Base-by-base conservation (phyloP, 208 protist species). In the Wallacemonas rigidus region DNA sequence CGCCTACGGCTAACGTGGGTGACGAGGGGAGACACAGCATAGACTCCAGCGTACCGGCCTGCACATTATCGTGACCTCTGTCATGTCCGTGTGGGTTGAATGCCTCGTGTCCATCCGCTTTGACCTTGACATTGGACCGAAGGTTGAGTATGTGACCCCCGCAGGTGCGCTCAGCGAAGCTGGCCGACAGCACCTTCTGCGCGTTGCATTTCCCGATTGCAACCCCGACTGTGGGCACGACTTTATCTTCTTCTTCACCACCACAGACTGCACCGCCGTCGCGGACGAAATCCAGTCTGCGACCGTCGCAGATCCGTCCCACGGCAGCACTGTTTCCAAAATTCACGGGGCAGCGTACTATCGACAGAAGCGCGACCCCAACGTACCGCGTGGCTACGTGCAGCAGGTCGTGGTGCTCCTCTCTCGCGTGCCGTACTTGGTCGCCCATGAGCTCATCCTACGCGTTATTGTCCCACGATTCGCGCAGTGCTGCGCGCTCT, bases 51-150 rank as follows among this genome's bases (percentile, higher is more conserved):
- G 48, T 15, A 53, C 48, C 8, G 11, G 14, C 48, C 8, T 15
- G 48, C 14, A 53, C 48, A 53, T 15, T 9, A 53, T 53, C 48
- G 48, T 53, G 53, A 57, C 53, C 6, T 6, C 45, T 50, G 45
- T 9, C 9, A 76, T 76, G 67, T 89, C 86, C 36, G 69, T 75
- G 40, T 96, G 91, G 89, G 81, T 88, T 36, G 76, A 87, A 75
- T 96, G 91, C 54, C 79, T 96, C 38, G 78, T 91, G 26, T 90
- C 82, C 38, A 90, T 96, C n/a, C 87, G 89, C 36, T 96, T 96
- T 76, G 91, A 96, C 69, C 71, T 96, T 14, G 89, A 94, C 65
- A 78, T 93, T 74, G 91, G 91, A 1, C 91, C 91, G 2, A 82
- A 85, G 43, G 82, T 94, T 12, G 91, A 96, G 56, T 75, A 78